Base-by-base conservation (phyloP, 2,329 filamentous ascomycete genomes). In the Podosphaera fusca region DNA sequence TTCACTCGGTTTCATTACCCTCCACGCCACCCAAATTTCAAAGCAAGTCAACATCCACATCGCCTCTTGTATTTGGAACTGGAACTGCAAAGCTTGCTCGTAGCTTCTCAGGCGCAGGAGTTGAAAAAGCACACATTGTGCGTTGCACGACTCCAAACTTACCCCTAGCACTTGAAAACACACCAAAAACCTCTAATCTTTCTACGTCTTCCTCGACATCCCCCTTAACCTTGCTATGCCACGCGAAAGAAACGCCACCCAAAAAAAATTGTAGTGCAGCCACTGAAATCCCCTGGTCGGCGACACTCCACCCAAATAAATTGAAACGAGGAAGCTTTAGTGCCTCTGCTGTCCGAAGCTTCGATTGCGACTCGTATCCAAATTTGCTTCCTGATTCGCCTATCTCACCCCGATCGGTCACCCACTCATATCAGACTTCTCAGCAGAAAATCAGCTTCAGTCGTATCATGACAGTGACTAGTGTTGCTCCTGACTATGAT, bases 1-100 rank as follows among this genome's bases (percentile, higher is more conserved):
- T 6, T 5, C 7, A n/a, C 3, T 34, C 34, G 8, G 14, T 21
- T 3, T 34, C 51, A 38, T 21, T 21, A 21, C 45, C n/a, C n/a
- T 49, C 45, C 21, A 49, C 45, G n/a, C 51, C 51, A 29, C 35
- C 35, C 35, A 38, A 21, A 38, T 9, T 14, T 14, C 5, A 10
- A 38, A 40, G 6, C 21, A 46, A 53, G 36, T 34, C 38, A 42
- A 30, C 49, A 21, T 56, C 42, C n/a, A 29, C 49, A 38, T 56
- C 55, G 4, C 55, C 42, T 38, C 55, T 50, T 9, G 10, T 57
- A 29, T 57, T 57, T 42, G 30, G 34, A 6, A 57, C 56, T 29
- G 56, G 56, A 14, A 57, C 56, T 9, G 40, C 40, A 51, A 35
- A 58, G 45, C 55, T 55, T 14, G 55, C 49, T 9, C 57, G 47